phyloP scores from a whole-genome alignment of 2,329 filamentous ascomycete genomes.

The Trichoderma sp. region DNA sequence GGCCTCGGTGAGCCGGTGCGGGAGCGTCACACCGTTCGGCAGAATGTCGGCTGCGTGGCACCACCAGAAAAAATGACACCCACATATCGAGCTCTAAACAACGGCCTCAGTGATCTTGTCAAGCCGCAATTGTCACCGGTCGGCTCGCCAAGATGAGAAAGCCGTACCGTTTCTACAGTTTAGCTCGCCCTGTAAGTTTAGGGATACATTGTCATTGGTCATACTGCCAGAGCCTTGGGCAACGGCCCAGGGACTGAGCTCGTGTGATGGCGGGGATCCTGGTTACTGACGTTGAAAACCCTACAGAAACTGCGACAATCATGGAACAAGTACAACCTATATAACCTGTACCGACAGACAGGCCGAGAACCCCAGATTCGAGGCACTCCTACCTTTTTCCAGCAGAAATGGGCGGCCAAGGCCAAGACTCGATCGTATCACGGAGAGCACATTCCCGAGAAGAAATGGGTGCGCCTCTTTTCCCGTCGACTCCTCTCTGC shows the following conservation, averaged over 20 bases:
- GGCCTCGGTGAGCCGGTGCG: neutral
- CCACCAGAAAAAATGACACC: conserved; percentile 19
- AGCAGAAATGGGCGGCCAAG: conserved; percentile 97
- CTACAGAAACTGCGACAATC: conserved; percentile 84
- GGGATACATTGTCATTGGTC: neutral
- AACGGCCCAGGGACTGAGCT: neutral
- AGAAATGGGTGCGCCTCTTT: conserved; percentile 94
- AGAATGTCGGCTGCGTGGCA: conserved; percentile 3
- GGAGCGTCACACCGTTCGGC: neutral
- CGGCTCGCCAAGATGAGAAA: conserved; percentile 49
- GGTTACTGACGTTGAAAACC: neutral
- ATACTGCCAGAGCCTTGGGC: neutral
- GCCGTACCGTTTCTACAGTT: conserved; percentile 61
- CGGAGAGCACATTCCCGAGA: conserved; percentile 89
- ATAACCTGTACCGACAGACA: conserved; percentile 63
- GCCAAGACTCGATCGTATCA: conserved; percentile 81
- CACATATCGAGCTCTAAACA: conserved; percentile 14
- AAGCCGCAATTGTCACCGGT: conserved; percentile 19
- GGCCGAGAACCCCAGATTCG: conserved; percentile 33
- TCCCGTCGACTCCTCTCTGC: conserved; percentile 75
- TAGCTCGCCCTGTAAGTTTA: conserved; percentile 60
- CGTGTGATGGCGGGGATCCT: conserved; percentile 9
- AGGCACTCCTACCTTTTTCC: conserved; percentile 72
- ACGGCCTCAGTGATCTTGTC: conserved; percentile 11
- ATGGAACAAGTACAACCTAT: conserved; percentile 97